Conservation (phyloP, 208 protist species). For the Tritrichomonas musculus region DNA sequence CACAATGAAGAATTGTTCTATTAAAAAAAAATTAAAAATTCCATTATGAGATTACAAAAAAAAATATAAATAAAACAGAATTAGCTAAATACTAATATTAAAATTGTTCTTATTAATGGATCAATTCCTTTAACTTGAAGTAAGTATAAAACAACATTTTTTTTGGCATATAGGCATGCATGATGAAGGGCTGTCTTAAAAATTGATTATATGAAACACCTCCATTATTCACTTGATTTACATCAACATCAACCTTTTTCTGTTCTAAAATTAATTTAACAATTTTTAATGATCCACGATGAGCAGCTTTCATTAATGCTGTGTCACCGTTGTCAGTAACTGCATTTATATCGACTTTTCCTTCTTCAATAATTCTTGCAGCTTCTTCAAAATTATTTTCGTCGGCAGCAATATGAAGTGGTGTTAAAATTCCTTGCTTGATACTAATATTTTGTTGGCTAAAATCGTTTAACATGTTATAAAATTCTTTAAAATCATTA, state of each 20-base stretch:
- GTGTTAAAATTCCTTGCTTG: not conserved
- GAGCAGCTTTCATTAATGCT: not conserved
- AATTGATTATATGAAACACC: not conserved
- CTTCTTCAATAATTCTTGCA: not conserved
- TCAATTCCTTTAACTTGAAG: not conserved
- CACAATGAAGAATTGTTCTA: constrained; percentile 7
- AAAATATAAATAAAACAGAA: not conserved
- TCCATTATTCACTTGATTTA: not conserved
- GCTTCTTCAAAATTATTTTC: not conserved
- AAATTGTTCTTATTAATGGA: not conserved
- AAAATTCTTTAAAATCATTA: not conserved
- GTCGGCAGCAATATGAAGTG: not conserved
- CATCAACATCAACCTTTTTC: not conserved
- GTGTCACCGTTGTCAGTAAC: not conserved
- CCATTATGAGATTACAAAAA: too few relatives aligned
- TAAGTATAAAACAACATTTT: not conserved
- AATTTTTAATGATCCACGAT: not conserved
- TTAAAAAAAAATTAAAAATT: not conserved
- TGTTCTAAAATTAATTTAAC: not conserved
- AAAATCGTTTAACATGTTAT: not conserved
- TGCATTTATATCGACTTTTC: not conserved
- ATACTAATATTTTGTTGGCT: not conserved
- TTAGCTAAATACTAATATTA: not conserved
- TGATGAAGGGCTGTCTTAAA: not conserved
- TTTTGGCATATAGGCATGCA: not conserved